Evolutionary conservation across 495 filamentous ascomycete genomes (phyloP).

Genomic region (Penicillium pulvis): DNA sequence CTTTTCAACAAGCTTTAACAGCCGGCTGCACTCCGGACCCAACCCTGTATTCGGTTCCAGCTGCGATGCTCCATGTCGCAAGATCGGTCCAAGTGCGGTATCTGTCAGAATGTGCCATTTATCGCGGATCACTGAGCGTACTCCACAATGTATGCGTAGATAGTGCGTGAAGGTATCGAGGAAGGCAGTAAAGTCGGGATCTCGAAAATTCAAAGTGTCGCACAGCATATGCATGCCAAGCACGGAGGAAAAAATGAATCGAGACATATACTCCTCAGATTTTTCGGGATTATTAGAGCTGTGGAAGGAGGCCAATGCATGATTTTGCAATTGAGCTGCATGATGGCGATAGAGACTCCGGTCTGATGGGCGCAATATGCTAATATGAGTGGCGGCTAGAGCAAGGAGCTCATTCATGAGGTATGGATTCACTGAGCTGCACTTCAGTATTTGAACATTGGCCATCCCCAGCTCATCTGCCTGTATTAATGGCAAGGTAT

Average conservation of each 20-base stretch:
- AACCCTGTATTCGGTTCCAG: not conserved
- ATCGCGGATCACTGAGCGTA: conserved; percentile 28
- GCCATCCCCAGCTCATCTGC: not conserved
- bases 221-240: conserved; percentile 51
- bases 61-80: not conserved
- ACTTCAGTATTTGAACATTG: conserved; percentile 1
- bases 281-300: not conserved
- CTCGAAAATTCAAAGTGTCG: conserved; percentile 35
- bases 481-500: not conserved
- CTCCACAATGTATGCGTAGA: conserved; percentile 46
- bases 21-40: not conserved
- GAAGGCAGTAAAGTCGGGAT: conserved; percentile 29
- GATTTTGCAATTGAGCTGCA: conserved; percentile 17
- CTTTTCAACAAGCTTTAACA: conserved; percentile 7
- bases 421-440: conserved; percentile 22
- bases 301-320: conserved; percentile 14
- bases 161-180: conserved; percentile 44
- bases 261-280: conserved; percentile 39
- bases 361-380: conserved; percentile 11
- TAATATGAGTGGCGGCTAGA: conserved; percentile 18
- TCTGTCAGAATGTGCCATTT: conserved; percentile 14
- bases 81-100: conserved; percentile 13
- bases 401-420: conserved; percentile 21
- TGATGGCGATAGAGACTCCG: conserved; percentile 10
- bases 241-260: conserved; percentile 51